Percentiles rank a stretch among this genome's conserved stretches.
Conservation (phyloP, 2,329 filamentous ascomycete species). For the Aspergillus cejpii region DNA sequence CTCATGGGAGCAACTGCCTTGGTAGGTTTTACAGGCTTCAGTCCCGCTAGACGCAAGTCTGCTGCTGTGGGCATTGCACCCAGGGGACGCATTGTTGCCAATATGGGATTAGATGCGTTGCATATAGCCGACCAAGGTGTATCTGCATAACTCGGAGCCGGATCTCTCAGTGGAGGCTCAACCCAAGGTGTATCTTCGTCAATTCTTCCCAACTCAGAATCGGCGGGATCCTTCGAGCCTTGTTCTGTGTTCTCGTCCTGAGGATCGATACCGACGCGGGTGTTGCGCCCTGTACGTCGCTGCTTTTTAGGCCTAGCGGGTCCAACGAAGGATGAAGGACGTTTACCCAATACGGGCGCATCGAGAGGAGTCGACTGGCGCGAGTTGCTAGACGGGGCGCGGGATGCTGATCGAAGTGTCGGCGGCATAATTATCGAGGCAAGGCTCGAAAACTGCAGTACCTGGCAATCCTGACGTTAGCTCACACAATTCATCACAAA, state of each 20-base stretch:
- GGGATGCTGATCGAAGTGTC: slow-evolving; percentile 32
- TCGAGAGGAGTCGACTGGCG: slow-evolving; percentile 29
- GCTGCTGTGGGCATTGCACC: slow-evolving; percentile 62
- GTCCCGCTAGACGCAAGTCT: slow-evolving; percentile 48
- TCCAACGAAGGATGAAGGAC: slow-evolving; percentile 23
- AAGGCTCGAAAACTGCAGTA: slow-evolving; percentile 17
- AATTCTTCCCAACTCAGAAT: slow-evolving; percentile 9
- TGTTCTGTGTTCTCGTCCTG: slow-evolving; percentile 15
- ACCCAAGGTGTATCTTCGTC: slow-evolving; percentile 39
- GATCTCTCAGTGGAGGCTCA: slow-evolving; percentile 51
- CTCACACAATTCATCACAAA: slow-evolving; percentile 8
- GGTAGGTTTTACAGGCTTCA: slow-evolving; percentile 41
- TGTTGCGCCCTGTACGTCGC: slow-evolving; percentile 26
- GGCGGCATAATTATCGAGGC: slow-evolving; percentile 27
- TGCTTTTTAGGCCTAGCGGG: slow-evolving; percentile 28
- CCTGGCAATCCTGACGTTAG: slow-evolving; percentile 20
- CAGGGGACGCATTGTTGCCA: slow-evolving; percentile 77
- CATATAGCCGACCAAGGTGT: slow-evolving; percentile 54
- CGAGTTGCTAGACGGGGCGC: slow-evolving; percentile 26
- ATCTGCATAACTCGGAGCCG: slow-evolving; percentile 68
- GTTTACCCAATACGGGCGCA: slow-evolving; percentile 14
- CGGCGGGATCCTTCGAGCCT: slow-evolving; percentile 1
- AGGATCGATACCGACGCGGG: slow-evolving; percentile 23
- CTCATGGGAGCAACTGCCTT: slow-evolving; percentile 39
- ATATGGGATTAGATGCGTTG: slow-evolving; percentile 60